phyloP scores from a whole-genome alignment of 768 basidiomycete species.

The Suillus lakei region DNA sequence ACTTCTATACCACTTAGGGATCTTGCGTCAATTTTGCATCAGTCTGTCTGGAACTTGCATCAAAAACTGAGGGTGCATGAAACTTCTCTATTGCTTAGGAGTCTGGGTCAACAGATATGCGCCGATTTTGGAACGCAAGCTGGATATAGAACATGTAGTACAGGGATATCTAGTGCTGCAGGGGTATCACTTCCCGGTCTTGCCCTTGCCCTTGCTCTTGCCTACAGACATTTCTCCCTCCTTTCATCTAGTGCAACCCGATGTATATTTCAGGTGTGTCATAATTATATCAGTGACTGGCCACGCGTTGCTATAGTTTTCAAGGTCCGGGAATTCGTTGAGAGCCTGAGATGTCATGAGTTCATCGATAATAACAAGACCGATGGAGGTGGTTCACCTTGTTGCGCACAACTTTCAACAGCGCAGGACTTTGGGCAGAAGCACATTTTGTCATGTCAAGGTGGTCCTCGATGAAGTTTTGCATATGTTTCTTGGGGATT shows the following conservation, averaged over 20 bases:
- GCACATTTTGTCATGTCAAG: conserved; percentile 14
- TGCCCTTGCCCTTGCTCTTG: conserved; percentile 2
- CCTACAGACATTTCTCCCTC: conserved; percentile 9
- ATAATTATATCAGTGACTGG: conserved; percentile 16
- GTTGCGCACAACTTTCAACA: not conserved
- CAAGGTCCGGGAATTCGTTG: conserved; percentile 12
- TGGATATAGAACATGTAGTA: too few relatives aligned
- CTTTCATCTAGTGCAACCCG: not conserved
- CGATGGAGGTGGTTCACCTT: not conserved
- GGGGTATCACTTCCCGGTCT: conserved; percentile 1
- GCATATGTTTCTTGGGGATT: not conserved
- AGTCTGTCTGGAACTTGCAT: too few relatives aligned
- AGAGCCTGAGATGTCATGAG: conserved; percentile 1
- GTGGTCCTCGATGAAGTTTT: conserved; percentile 13
- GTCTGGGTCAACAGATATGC: too few relatives aligned
- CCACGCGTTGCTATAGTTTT: conserved; percentile 13
- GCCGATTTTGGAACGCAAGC: too few relatives aligned
- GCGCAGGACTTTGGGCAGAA: conserved; percentile 8
- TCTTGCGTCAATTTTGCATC: too few relatives aligned
- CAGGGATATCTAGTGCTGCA: not conserved
- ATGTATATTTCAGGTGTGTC: conserved; percentile 18
- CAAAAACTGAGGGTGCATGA: too few relatives aligned
- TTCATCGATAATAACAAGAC: not conserved
- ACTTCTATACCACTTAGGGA: too few relatives aligned
- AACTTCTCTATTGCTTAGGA: too few relatives aligned